Evolutionary conservation across 352 stramenopile species (phyloP).

Genomic region (Pilasporangium apinafurcum): DNA sequence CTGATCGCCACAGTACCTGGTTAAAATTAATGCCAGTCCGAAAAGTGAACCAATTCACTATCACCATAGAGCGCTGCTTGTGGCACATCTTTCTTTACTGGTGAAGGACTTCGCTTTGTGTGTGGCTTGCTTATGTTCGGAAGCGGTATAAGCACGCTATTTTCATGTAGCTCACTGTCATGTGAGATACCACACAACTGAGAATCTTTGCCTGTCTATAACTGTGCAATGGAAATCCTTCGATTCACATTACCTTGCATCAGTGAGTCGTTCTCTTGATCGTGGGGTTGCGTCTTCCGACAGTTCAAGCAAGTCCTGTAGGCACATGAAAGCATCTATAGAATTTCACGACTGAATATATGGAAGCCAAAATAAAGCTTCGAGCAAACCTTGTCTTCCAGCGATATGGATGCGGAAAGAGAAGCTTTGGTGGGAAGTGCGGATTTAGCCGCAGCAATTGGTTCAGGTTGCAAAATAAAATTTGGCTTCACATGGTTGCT

Average conservation of each 20-base stretch:
- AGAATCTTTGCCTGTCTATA: neutral
- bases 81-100: constrained; percentile 10
- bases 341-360: too few species aligned
- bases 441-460: neutral
- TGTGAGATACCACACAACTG: neutral
- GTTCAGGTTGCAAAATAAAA: constrained; percentile 23
- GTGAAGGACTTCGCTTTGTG: constrained; percentile 34
- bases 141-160: constrained; percentile 43
- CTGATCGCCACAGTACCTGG: too few species aligned
- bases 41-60: neutral
- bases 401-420: too few species aligned
- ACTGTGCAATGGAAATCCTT: neutral
- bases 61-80: too few species aligned
- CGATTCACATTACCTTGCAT: too few species aligned
- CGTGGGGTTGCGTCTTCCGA: too few species aligned
- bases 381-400: too few species aligned
- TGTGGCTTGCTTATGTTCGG: constrained; percentile 1
- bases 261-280: too few species aligned
- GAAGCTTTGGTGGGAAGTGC: neutral
- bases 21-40: too few species aligned
- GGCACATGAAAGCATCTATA: too few species aligned
- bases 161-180: constrained; percentile 7
- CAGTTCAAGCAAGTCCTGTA: too few species aligned
- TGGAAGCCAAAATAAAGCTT: too few species aligned
- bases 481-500: constrained; percentile 24